Evolutionary conservation across 768 basidiomycete genomes (phyloP).

Genomic region (Russula compacta): DNA sequence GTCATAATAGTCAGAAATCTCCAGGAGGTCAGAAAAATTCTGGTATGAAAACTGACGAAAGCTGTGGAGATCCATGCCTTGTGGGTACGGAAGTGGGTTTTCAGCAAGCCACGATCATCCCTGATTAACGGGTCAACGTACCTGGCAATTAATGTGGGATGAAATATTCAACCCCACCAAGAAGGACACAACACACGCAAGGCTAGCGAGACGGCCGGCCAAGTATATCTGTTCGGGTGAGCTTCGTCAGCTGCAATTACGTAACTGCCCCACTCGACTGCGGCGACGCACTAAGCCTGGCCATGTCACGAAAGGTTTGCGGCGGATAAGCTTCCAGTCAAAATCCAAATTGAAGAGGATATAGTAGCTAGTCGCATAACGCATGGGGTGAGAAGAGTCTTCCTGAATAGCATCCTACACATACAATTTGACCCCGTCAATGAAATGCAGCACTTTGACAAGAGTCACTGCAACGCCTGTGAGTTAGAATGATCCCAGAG

Average conservation of each 20-base stretch:
- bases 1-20: not conserved
- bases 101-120: not conserved
- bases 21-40: not conserved
- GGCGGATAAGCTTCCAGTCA: not conserved
- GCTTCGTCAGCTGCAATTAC: not conserved
- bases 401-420: not conserved
- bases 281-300: not conserved
- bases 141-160: not conserved
- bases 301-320: not conserved
- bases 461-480: not conserved
- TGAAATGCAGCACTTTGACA: not conserved
- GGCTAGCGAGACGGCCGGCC: not conserved
- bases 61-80: constrained; percentile 2
- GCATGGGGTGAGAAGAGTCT: not conserved
- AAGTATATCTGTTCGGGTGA: not conserved
- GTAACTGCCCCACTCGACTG: not conserved
- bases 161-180: not conserved
- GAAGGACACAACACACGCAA: not conserved
- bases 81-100: too few species aligned
- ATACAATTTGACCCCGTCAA: constrained; percentile 4
- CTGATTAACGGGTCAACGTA: not conserved
- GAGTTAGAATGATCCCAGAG: not conserved
- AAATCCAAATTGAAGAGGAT: not conserved
- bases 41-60: not conserved
- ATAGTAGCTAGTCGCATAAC: not conserved